Evolutionary conservation across 192 early-diverging fungal species (phyloP).

Genomic region (Podila epigama): DNA sequence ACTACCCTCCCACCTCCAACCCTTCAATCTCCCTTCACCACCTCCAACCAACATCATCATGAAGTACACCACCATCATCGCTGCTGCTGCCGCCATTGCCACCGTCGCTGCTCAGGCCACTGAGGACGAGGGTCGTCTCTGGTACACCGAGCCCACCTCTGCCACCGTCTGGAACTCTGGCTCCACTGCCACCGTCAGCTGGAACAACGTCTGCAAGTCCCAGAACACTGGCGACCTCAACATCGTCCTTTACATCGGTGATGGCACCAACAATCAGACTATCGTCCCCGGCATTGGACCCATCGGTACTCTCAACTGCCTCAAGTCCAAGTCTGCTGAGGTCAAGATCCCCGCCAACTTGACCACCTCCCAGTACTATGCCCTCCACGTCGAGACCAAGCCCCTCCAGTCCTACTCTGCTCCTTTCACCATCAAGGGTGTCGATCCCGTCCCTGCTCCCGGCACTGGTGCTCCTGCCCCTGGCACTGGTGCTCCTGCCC

Average conservation of each 20-base stretch:
- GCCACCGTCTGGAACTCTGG: slow-evolving; percentile 39
- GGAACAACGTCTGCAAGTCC: slow-evolving; percentile 30
- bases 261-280: slow-evolving; percentile 16
- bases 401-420: slow-evolving; percentile 33
- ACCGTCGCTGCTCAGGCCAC: slow-evolving; percentile 29
- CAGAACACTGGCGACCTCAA: slow-evolving; percentile 22
- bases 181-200: slow-evolving; percentile 27
- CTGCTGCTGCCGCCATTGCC: slow-evolving; percentile 28
- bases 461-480: slow-evolving; percentile 1
- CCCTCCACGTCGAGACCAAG: slow-evolving; percentile 30
- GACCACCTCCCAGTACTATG: slow-evolving; percentile 28
- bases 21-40: not conserved
- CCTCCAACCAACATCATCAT: slow-evolving; percentile 6
- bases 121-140: slow-evolving; percentile 38
- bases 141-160: slow-evolving; percentile 25
- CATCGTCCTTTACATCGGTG: slow-evolving; percentile 36
- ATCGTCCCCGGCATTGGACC: slow-evolving; percentile 12
- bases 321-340: slow-evolving; percentile 21
- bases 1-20: not conserved
- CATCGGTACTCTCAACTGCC: slow-evolving; percentile 36
- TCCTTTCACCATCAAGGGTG: slow-evolving; percentile 33
- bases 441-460: slow-evolving; percentile 9
- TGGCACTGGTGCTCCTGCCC: not conserved
- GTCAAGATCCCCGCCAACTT: slow-evolving; percentile 34
- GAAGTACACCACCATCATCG: slow-evolving; percentile 31